Percentiles rank a stretch among this genome's conserved stretches.
Conservation (phyloP, 2,329 filamentous ascomycete species). For the Trichoderma gracile region DNA sequence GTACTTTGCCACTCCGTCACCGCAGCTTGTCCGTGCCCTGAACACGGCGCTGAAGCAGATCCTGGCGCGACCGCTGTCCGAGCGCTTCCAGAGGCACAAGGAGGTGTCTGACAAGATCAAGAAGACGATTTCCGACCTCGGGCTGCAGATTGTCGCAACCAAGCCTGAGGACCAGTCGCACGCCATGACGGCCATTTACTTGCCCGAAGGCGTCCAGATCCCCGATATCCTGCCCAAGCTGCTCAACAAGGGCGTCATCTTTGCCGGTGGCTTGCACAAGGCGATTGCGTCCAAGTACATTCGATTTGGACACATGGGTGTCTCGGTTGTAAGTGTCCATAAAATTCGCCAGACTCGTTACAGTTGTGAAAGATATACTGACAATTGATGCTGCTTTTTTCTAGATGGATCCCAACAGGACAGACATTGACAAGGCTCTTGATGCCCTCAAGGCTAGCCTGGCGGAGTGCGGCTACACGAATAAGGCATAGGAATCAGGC, state of each 20-base stretch:
- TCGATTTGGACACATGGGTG: constrained; percentile 96
- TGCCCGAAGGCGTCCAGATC: constrained; percentile 79
- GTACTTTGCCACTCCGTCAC: constrained; percentile 96
- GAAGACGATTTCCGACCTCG: constrained; percentile 74
- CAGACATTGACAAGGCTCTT: constrained; percentile 83
- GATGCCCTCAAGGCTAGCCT: constrained; percentile 74
- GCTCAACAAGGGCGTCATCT: constrained; percentile 84
- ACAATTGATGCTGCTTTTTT: not conserved
- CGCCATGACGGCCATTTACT: constrained; percentile 96
- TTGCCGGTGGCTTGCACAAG: constrained; percentile 94
- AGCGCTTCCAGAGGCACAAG: constrained; percentile 81
- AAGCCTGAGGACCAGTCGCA: constrained; percentile 91
- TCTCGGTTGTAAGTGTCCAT: constrained; percentile 68
- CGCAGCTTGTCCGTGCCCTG: constrained; percentile 88
- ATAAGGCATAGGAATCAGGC: constrained; percentile 40
- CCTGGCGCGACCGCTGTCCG: constrained; percentile 72
- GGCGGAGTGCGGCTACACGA: constrained; percentile 67
- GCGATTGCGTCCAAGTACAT: constrained; percentile 93
- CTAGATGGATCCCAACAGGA: constrained; percentile 71
- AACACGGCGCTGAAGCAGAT: constrained; percentile 89
- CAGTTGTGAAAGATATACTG: not conserved
- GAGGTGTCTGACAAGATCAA: constrained; percentile 83
- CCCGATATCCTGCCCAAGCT: constrained; percentile 84
- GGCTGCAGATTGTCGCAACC: constrained; percentile 80
- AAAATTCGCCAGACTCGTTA: not conserved